phyloP scores from a whole-genome alignment of 2,329 filamentous ascomycete species.

The Paramyrothecium sp. region DNA sequence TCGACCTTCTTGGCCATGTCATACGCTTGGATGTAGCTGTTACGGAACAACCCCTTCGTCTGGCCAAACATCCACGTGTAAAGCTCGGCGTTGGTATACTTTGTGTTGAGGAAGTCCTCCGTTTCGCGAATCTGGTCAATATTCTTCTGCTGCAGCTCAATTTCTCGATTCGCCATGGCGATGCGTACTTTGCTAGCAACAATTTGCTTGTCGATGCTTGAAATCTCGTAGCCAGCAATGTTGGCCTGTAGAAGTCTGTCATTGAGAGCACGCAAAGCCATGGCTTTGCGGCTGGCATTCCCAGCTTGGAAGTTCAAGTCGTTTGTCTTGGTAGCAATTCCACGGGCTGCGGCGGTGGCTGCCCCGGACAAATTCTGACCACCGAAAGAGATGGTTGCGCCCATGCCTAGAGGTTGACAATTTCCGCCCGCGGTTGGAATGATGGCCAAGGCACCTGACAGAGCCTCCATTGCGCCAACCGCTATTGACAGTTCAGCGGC shows the following conservation, averaged over 20 bases:
- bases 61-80: background rate
- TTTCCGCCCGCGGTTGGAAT: background rate
- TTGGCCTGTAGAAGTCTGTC: conserved; percentile 7
- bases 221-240: conserved; percentile 7
- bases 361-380: background rate
- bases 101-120: conserved; percentile 4
- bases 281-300: background rate
- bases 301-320: background rate
- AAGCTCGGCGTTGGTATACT: conserved; percentile 6
- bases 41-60: background rate
- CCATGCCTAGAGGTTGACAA: background rate
- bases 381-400: background rate
- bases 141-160: background rate
- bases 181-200: background rate
- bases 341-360: background rate
- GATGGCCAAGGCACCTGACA: background rate
- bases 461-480: background rate
- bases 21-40: background rate
- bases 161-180: background rate
- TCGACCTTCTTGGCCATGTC: background rate
- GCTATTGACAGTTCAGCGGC: background rate
- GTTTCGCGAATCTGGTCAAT: background rate
- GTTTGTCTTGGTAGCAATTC: background rate
- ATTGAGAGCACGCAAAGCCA: conserved; percentile 3
- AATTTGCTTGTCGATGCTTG: conserved; percentile 10